Conservation (phyloP, 2,329 filamentous ascomycete species). For the Xylaria sp. region DNA sequence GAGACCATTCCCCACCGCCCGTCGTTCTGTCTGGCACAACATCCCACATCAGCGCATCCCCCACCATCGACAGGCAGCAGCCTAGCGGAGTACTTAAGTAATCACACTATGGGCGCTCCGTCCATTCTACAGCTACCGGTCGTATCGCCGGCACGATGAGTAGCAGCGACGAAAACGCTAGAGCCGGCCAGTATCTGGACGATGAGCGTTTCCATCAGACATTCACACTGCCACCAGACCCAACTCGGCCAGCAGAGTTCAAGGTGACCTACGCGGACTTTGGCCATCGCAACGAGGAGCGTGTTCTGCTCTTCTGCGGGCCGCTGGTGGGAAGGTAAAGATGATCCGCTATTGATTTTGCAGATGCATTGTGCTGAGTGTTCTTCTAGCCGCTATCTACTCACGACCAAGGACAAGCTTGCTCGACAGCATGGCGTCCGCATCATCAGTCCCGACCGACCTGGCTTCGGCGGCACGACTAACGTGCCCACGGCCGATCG, state of each 20-base stretch:
- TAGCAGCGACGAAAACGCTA: neutral
- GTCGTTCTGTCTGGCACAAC: neutral
- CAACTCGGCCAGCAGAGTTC: slow-evolving; percentile 24
- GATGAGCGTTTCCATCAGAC: slow-evolving; percentile 39
- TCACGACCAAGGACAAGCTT: slow-evolving; percentile 50
- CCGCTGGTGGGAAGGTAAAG: slow-evolving; percentile 40
- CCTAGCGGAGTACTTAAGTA: neutral
- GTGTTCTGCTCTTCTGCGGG: slow-evolving; percentile 39
- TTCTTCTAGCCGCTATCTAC: slow-evolving; percentile 45
- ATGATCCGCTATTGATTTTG: neutral
- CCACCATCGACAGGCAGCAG: neutral
- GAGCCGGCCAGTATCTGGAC: slow-evolving; percentile 30
- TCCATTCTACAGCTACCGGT: neutral
- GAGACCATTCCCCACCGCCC: neutral
- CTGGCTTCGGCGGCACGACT: slow-evolving; percentile 53
- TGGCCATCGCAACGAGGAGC: slow-evolving; percentile 38
- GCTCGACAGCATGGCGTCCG: slow-evolving; percentile 50
- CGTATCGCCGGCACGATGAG: neutral
- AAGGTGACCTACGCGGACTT: slow-evolving; percentile 42
- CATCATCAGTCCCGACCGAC: slow-evolving; percentile 51
- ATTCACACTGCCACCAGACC: slow-evolving; percentile 32
- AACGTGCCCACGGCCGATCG: slow-evolving; percentile 40
- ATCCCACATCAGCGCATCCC: neutral
- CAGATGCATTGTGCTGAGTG: slow-evolving; percentile 4
- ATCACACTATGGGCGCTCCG: neutral